Conservation (phyloP, 768 basidiomycete species). For the Tricholoma saponaceum region DNA sequence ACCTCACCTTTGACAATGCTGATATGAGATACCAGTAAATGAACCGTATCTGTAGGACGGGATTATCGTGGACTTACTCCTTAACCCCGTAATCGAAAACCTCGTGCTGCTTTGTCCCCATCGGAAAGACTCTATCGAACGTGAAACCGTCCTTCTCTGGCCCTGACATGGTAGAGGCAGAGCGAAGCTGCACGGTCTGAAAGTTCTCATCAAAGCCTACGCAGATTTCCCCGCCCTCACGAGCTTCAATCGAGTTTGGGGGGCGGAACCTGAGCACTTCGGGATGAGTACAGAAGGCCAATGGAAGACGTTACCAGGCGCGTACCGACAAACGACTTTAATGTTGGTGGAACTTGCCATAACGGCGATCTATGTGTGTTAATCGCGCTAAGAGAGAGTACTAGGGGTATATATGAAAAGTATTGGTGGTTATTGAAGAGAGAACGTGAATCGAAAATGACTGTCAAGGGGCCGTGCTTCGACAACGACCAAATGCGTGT, state of each 20-base stretch:
- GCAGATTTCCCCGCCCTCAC: constrained; percentile 86
- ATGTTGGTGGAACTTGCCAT: constrained; percentile 85
- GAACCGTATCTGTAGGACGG: constrained; percentile 9
- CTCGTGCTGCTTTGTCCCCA: constrained; percentile 85
- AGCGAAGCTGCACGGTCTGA: constrained; percentile 79
- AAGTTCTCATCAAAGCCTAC: constrained; percentile 86
- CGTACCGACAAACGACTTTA: constrained; percentile 98
- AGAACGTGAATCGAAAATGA: constrained; percentile 9
- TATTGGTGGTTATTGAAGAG: constrained; percentile 11
- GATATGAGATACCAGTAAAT: constrained; percentile 18
- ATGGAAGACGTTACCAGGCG: constrained; percentile 10
- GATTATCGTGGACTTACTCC: constrained; percentile 57
- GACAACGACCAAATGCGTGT: constrained; percentile 7
- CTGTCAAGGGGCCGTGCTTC: constrained; percentile 7
- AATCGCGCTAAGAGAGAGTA: constrained; percentile 14
- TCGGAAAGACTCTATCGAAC: constrained; percentile 94
- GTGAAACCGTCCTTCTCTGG: constrained; percentile 98
- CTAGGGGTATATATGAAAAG: constrained; percentile 8
- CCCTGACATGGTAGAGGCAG: constrained; percentile 62
- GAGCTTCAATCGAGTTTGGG: constrained; percentile 83
- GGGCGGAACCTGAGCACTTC: constrained; percentile 77
- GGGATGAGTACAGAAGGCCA: constrained; percentile 11
- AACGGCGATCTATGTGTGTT: constrained; percentile 22
- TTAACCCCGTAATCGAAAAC: constrained; percentile 99
- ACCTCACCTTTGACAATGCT: constrained; percentile 85